These are phyloP conservation scores for Chaetomiaceae sp. DNA, from an alignment of 2,329 filamentous ascomycete genomes.

Conservation along the genomic window DNA sequence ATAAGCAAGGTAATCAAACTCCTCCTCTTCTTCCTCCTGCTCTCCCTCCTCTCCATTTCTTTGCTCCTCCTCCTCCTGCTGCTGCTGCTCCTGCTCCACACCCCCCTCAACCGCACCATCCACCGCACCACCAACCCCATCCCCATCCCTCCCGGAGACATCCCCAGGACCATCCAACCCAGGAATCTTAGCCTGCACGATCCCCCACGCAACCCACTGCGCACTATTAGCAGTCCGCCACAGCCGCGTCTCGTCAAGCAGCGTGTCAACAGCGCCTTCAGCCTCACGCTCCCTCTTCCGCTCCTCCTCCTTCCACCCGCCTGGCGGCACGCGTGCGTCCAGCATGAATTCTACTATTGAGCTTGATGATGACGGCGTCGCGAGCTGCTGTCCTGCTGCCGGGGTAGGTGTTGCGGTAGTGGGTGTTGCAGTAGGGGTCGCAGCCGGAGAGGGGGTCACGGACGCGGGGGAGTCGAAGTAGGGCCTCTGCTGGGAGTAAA, in stretches of 20 bases:
- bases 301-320: conserved; percentile 57
- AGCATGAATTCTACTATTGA: conserved; percentile 72
- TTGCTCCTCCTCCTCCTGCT: neutral
- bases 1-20: conserved; percentile 91
- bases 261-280: conserved; percentile 62
- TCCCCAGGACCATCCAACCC: conserved; percentile 53
- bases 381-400: neutral
- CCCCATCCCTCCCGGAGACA: conserved; percentile 26
- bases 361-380: conserved; percentile 36
- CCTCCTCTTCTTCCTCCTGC: conserved; percentile 56
- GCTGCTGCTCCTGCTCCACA: neutral
- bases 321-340: conserved; percentile 60
- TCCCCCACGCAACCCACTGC: conserved; percentile 93
- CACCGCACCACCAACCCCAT: conserved; percentile 20
- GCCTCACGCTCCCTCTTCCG: conserved; percentile 56
- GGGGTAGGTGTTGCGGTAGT: too few relatives aligned
- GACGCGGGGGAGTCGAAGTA: conserved; percentile 30
- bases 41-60: conserved; percentile 36
- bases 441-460: conserved; percentile 28
- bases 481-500: conserved; percentile 59
- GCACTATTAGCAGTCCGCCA: conserved; percentile 88
- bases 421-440: conserved; percentile 41
- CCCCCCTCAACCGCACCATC: neutral
- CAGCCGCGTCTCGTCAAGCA: conserved; percentile 73
- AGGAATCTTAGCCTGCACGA: conserved; percentile 86